phyloP scores from a whole-genome alignment of 305 asterid genomes.

The Solanum hybrid region DNA sequence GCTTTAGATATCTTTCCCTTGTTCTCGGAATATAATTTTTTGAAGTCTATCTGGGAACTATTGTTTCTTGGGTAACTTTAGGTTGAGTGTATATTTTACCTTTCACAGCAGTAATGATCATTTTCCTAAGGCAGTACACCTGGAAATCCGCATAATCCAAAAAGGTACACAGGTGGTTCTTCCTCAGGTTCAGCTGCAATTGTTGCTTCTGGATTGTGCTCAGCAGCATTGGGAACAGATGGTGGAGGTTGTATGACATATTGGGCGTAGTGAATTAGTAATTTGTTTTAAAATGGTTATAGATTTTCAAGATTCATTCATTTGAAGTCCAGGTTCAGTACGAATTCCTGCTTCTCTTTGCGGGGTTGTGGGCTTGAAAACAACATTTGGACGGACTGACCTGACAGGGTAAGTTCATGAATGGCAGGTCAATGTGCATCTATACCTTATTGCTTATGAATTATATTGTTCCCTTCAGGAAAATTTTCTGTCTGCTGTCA shows the following conservation, averaged over 20 bases:
- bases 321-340: conserved; percentile 58
- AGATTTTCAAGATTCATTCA: conserved; percentile 11
- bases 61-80: background rate
- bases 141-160: conserved; percentile 91
- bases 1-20: background rate
- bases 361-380: conserved; percentile 87
- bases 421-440: background rate
- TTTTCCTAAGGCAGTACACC: conserved; percentile 56
- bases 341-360: conserved; percentile 93
- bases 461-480: background rate
- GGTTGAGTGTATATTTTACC: background rate
- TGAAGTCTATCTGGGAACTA: background rate
- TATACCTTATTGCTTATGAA: background rate
- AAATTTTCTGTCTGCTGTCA: background rate
- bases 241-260: conserved; percentile 79
- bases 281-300: background rate
- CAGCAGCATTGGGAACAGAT: conserved; percentile 96
- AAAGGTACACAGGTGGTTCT: conserved; percentile 94
- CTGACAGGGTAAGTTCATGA: conserved; percentile 55
- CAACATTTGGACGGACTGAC: conserved; percentile 80
- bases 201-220: conserved; percentile 88
- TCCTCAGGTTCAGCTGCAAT: conserved; percentile 95
- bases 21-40: background rate
- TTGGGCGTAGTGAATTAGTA: conserved; percentile 9
- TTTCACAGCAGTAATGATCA: background rate